Evolutionary conservation across 2,329 filamentous ascomycete genomes (phyloP).

Genomic region (Epichloe sp.): DNA sequence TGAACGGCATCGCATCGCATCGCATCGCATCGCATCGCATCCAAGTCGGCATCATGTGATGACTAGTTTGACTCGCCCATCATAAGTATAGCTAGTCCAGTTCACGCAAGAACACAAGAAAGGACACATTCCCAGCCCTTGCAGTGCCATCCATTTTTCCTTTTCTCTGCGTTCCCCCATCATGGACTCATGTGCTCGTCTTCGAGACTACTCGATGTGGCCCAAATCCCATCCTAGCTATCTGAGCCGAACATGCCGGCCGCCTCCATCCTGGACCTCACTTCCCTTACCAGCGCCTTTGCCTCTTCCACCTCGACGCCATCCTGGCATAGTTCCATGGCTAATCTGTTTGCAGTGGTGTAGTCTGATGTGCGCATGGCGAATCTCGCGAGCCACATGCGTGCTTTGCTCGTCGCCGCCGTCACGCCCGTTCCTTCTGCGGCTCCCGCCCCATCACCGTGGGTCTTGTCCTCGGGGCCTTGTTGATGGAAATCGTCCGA

Average conservation of each 20-base stretch:
- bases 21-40: too few relatives aligned
- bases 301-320: slow-evolving; percentile 95
- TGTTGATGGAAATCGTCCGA: slow-evolving; percentile 25
- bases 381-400: slow-evolving; percentile 83
- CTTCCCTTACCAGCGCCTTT: slow-evolving; percentile 80
- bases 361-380: slow-evolving; percentile 68
- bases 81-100: too few relatives aligned
- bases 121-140: too few relatives aligned
- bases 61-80: too few relatives aligned
- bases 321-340: slow-evolving; percentile 87
- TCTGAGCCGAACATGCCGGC: slow-evolving; percentile 9
- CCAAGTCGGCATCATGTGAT: too few relatives aligned
- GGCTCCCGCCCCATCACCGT: slow-evolving; percentile 8
- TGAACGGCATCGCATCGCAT: too few relatives aligned
- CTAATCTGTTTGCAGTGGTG: slow-evolving; percentile 62
- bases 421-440: slow-evolving; percentile 68
- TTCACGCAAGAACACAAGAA: too few relatives aligned
- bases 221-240: neutral
- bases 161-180: neutral
- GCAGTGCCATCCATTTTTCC: too few relatives aligned
- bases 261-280: slow-evolving; percentile 61
- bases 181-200: neutral
- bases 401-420: slow-evolving; percentile 77
- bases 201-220: neutral
- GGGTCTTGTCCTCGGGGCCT: slow-evolving; percentile 12